phyloP scores from a whole-genome alignment of 1,139 yeast genomes.

The Geotrichum cucujoidarum region DNA sequence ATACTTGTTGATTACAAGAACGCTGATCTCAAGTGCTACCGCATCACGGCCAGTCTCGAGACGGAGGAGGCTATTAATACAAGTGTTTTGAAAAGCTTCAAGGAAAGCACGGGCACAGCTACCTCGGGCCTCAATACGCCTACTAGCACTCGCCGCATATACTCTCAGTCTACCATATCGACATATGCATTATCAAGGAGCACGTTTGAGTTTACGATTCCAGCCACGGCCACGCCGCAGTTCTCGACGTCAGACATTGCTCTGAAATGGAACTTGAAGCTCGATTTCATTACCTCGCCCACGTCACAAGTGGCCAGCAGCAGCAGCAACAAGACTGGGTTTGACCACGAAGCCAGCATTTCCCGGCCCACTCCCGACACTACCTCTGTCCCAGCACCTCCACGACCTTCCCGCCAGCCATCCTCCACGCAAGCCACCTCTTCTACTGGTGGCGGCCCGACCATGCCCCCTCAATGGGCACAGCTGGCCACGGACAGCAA shows the following conservation, averaged over 20 bases:
- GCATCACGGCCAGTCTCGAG: slow-evolving; percentile 38
- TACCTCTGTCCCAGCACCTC: background rate
- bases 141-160: slow-evolving; percentile 20
- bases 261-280: slow-evolving; percentile 34
- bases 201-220: slow-evolving; percentile 34
- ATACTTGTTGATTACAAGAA: slow-evolving; percentile 31
- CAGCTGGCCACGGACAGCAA: slow-evolving; percentile 16
- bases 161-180: slow-evolving; percentile 24
- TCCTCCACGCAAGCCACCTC: background rate
- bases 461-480: background rate
- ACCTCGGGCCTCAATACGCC: slow-evolving; percentile 12
- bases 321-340: background rate
- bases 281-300: slow-evolving; percentile 36
- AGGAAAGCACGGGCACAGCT: background rate
- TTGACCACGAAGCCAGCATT: background rate
- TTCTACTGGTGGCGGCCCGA: background rate
- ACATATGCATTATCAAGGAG: slow-evolving; percentile 25
- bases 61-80: slow-evolving; percentile 34
- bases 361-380: background rate
- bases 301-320: slow-evolving; percentile 6
- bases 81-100: slow-evolving; percentile 9
- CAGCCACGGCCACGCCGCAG: slow-evolving; percentile 37
- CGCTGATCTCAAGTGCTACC: slow-evolving; percentile 33
- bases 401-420: background rate
- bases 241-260: slow-evolving; percentile 34